Evolutionary conservation across 148 eudicot species (phyloP).

Genomic region (Polygonum aviculare): DNA sequence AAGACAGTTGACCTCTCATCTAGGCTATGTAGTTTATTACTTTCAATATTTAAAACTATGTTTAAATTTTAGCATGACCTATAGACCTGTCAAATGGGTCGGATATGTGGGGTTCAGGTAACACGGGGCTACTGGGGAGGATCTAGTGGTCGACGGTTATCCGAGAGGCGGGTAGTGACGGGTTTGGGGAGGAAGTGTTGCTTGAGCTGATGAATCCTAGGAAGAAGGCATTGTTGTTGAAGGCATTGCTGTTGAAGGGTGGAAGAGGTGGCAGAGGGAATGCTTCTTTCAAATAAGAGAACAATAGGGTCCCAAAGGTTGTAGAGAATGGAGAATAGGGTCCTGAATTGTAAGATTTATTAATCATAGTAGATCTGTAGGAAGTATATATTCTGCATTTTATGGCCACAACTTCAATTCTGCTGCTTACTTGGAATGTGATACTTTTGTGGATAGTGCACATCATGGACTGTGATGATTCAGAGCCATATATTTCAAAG

Average conservation of each 20-base stretch:
- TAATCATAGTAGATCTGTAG: not conserved
- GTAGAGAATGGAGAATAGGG: constrained; percentile 96
- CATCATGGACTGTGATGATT: not conserved
- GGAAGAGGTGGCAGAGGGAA: constrained; percentile 97
- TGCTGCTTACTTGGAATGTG: not conserved
- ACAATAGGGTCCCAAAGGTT: constrained; percentile 81
- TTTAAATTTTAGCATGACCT: too few relatives aligned
- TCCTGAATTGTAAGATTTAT: constrained; percentile 58
- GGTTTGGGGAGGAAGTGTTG: constrained; percentile 52
- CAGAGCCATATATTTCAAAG: not conserved
- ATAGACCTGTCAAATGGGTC: too few relatives aligned
- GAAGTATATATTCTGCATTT: not conserved
- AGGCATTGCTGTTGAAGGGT: too few relatives aligned
- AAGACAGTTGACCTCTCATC: too few relatives aligned
- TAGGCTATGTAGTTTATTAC: too few relatives aligned
- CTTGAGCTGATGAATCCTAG: constrained; percentile 77
- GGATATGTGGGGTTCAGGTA: too few relatives aligned
- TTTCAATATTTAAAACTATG: too few relatives aligned
- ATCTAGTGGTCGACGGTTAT: constrained; percentile 78
- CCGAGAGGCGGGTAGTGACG: constrained; percentile 59
- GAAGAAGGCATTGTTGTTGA: constrained; percentile 72
- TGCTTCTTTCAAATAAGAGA: constrained; percentile 80
- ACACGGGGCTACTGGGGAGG: constrained; percentile 73
- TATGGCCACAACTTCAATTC: not conserved
- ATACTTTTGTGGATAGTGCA: not conserved